These are phyloP conservation scores for Royoungia palumana DNA, from an alignment of 768 basidiomycete genomes.

Conservation along the genomic window DNA sequence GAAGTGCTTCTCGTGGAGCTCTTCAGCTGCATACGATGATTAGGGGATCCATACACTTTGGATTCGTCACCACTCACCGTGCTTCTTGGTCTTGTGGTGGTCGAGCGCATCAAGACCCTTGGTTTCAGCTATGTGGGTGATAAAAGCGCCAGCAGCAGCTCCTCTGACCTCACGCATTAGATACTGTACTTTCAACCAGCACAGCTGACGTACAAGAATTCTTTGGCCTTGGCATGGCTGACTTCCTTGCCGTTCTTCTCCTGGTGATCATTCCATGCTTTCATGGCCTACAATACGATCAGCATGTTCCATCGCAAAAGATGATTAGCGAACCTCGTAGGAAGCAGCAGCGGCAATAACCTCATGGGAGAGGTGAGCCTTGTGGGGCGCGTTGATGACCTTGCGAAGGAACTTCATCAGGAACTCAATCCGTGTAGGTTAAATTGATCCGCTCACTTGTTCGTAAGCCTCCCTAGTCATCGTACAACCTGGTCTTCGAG, in stretches of 20 bases:
- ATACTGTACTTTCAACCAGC: neutral
- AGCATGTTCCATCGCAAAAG: neutral
- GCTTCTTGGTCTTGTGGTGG: conserved; percentile 38
- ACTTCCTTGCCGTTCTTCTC: conserved; percentile 46
- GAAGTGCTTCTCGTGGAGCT: neutral
- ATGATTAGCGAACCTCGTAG: conserved; percentile 45
- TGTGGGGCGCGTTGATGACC: conserved; percentile 50
- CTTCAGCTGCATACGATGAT: conserved; percentile 9
- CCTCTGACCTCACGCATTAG: conserved; percentile 37
- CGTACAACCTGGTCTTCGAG: neutral
- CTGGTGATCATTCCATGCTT: conserved; percentile 57
- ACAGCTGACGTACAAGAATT: conserved; percentile 39
- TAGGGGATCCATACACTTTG: neutral
- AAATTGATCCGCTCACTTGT: conserved; percentile 12
- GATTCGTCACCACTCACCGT: conserved; percentile 23
- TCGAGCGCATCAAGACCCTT: conserved; percentile 54
- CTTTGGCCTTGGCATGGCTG: conserved; percentile 55
- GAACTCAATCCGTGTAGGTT: neutral
- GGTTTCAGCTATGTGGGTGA: conserved; percentile 55
- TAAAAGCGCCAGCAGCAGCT: conserved; percentile 50
- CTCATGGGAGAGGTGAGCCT: conserved; percentile 61
- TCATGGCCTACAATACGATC: conserved; percentile 47
- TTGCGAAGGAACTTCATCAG: conserved; percentile 20
- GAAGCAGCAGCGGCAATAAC: conserved; percentile 64
- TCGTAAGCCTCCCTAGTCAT: conserved; percentile 20